Evolutionary conservation across 768 basidiomycete species (phyloP), one percentile per base, ranked within the genome.

Genomic region (Porpolomopsis calyptriformis): DNA sequence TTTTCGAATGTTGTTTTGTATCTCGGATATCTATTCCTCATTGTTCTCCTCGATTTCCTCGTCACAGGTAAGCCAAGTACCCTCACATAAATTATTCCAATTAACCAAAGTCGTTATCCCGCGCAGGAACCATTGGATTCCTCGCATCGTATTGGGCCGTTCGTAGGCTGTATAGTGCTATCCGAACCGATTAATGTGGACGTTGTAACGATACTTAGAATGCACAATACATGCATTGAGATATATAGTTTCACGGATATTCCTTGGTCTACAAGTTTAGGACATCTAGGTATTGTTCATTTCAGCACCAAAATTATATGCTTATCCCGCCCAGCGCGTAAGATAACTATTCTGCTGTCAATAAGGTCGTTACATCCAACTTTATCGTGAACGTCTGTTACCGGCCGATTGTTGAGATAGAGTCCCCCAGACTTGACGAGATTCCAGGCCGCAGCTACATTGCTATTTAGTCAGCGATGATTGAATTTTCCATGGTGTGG

Each of bases 71-170:
- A 40, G 76, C 55, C 42, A 25, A n/a, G n/a, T n/a, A 9, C 31
- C 49, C 19, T 39, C 11, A 24, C n/a, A 26, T 7, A 8, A 14
- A 12, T n/a, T 14, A 3, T 27, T 14, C 4, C 16, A 10, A 33
- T 11, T 38, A n/a, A n/a, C n/a, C 24, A 10, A 6, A 14, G 27
- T n/a, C 16, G 29, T 19, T n/a, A n/a, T 11, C 16, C 42, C 8
- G 26, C 12, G 33, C 56, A 82, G 88, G 89, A 31, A 85, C 88
- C 9, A 89, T 96, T 53, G 92, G 92, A 8, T 96, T 92, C 70
- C 69, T 92, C 33, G 85, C 90, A 18, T 78, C 84, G 4, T 93
- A 91, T 54, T 93, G 87, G 82, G 88, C 87, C n/a, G 76, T 96
- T 34, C 73, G 85, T 49, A 76, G 70, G 62, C 63, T 97, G 47